These are phyloP conservation scores for Saraca asoca DNA, from an alignment of 331 rosid species.

Conservation along the genomic window DNA sequence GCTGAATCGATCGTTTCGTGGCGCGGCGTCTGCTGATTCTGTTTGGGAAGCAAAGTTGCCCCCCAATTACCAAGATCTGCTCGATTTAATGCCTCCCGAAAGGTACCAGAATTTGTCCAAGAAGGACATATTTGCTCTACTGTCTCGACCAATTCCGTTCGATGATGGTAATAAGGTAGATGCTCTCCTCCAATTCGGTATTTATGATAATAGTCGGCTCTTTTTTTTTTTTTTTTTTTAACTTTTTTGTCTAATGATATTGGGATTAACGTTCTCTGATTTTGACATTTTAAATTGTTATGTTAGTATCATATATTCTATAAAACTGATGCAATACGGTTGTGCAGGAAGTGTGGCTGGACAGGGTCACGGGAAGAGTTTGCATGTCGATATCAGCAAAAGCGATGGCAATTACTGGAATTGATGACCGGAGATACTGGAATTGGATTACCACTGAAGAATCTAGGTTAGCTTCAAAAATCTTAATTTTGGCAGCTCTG, in stretches of 20 bases:
- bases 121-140: constrained; percentile 74
- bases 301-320: background rate
- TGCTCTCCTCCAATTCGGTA: constrained; percentile 1
- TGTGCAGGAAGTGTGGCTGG: constrained; percentile 80
- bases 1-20: constrained; percentile 77
- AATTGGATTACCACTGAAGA: constrained; percentile 92
- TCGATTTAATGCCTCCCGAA: constrained; percentile 63
- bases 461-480: constrained; percentile 63
- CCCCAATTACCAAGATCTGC: constrained; percentile 69
- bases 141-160: constrained; percentile 67
- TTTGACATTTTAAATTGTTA: background rate
- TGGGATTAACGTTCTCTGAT: constrained; percentile 21
- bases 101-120: constrained; percentile 56
- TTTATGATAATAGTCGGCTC: background rate
- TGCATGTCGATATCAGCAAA: constrained; percentile 81
- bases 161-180: constrained; percentile 70
- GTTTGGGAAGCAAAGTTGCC: constrained; percentile 88
- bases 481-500: background rate
- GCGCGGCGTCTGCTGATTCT: constrained; percentile 85
- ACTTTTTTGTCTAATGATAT: too few species aligned
- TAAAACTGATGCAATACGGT: constrained; percentile 23
- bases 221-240: background rate
- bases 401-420: constrained; percentile 83
- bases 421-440: constrained; percentile 95
- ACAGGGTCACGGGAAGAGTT: constrained; percentile 76